These are phyloP conservation scores for Dryas drummondii DNA, from an alignment of 306 rosid genomes.

Conservation along the genomic window DNA sequence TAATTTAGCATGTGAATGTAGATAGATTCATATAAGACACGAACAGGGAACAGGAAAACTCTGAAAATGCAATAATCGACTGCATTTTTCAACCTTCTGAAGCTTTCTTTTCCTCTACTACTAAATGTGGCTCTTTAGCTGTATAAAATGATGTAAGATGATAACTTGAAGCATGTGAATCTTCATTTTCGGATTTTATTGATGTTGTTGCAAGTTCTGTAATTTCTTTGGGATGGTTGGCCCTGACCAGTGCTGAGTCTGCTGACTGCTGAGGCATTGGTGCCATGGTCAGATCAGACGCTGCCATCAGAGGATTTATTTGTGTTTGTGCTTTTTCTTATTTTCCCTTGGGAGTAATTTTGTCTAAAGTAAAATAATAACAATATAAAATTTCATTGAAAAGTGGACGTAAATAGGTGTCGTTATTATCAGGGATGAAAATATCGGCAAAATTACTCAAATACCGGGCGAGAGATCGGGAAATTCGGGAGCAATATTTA, in stretches of 20 bases:
- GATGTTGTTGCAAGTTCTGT: background rate
- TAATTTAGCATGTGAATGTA: background rate
- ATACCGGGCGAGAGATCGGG: too few species aligned
- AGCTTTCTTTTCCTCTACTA: background rate
- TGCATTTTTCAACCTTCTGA: background rate
- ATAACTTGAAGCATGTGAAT: background rate
- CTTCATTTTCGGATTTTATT: background rate
- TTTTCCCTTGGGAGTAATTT: too few species aligned
- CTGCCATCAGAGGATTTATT: too few species aligned
- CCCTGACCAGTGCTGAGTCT: background rate
- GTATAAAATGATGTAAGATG: background rate
- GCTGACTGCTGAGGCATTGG: too few species aligned
- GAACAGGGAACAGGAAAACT: background rate
- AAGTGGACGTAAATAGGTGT: too few species aligned
- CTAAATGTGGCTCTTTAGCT: background rate
- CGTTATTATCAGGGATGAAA: too few species aligned
- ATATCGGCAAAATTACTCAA: too few species aligned
- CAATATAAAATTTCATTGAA: too few species aligned
- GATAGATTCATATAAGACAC: constrained; percentile 6
- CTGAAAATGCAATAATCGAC: background rate
- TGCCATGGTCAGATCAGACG: too few species aligned
- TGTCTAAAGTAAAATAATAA: too few species aligned
- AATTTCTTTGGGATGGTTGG: background rate
- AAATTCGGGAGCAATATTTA: too few species aligned
- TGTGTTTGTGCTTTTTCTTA: too few species aligned